phyloP scores from a whole-genome alignment of 2,329 filamentous ascomycete species.

The Aspergillus quadrilineatus region DNA sequence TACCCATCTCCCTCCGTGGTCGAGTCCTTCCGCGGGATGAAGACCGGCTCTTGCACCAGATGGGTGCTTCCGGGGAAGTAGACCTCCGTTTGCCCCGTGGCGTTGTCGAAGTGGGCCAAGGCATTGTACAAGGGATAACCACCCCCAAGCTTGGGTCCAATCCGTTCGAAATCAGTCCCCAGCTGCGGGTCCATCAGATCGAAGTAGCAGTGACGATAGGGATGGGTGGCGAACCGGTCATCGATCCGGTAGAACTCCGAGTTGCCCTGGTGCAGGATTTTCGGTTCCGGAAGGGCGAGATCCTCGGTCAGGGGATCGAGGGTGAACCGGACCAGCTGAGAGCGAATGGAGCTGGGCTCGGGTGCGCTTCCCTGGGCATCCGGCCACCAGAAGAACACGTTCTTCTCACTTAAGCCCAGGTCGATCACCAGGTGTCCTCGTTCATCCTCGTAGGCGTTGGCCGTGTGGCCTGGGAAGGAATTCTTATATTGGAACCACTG shows the following conservation, averaged over 20 bases:
- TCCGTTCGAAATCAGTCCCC: constrained; percentile 28
- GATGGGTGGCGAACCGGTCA: constrained; percentile 44
- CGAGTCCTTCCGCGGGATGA: constrained; percentile 20
- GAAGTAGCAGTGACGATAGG: constrained; percentile 43
- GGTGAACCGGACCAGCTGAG: constrained; percentile 27
- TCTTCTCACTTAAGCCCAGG: constrained; percentile 37
- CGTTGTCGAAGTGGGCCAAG: constrained; percentile 45
- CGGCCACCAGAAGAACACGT: constrained; percentile 48
- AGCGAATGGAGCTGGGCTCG: constrained; percentile 27
- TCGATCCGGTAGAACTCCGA: constrained; percentile 53
- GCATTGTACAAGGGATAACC: constrained; percentile 46
- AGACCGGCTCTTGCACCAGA: constrained; percentile 27
- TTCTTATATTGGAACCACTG: constrained; percentile 41
- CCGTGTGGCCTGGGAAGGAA: constrained; percentile 39
- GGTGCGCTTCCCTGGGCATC: constrained; percentile 38
- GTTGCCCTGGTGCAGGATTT: constrained; percentile 32
- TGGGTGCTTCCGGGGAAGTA: constrained; percentile 48
- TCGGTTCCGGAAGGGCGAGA: constrained; percentile 23
- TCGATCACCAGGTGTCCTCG: constrained; percentile 35
- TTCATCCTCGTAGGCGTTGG: constrained; percentile 39
- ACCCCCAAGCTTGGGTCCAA: constrained; percentile 31
- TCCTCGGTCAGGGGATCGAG: constrained; percentile 25
- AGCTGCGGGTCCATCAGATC: constrained; percentile 46
- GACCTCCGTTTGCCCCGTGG: constrained; percentile 39
- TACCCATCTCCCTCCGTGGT: constrained; percentile 24